Evolutionary conservation across 2,329 filamentous ascomycete genomes (phyloP), one percentile per base, ranked within the genome.

Genomic region (Phialocephala subalpina): DNA sequence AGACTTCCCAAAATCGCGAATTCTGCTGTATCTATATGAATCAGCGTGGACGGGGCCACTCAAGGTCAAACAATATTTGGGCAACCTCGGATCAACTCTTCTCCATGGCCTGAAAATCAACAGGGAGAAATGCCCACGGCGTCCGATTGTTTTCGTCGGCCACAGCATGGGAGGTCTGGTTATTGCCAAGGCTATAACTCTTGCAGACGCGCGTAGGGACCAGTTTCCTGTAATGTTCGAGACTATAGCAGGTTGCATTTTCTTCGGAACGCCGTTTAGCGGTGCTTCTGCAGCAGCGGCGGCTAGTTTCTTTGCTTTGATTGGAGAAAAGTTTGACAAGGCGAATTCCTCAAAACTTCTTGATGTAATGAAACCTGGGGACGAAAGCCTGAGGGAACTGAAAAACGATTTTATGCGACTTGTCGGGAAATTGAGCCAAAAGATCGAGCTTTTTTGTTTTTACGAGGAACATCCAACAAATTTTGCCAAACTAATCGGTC

Each of bases 351-450:
- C 45, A 49, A 49, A 49, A 27, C 22, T 49, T 9, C 45, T 49
- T 25, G 45, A 49, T 49, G 7, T 22, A 22, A 49, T 49, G 45
- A 49, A 49, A 20, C 45, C 45, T 25, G 45, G 20, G 20, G 22
- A 49, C 20, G 45, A 49, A 22, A 20, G 20, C 25, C 20, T 49
- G n/a, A 49, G 45, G 11, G 45, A 49, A 14, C 20, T 49, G n/a
- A 49, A 27, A 25, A 49, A 27, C 20, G 45, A 49, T 11, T 49
- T 49, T 49, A n/a, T 49, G 16, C 45, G 45, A 11, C 45, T 49
- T 49, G 45, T 49, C 11, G 45, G 45, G 20, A 49, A 49, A n/a
- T 49, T 49, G 45, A 49, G n/a, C 20, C 45, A 49, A 14, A 49
- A 49, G 45, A 49, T 49, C 11, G 45, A 49, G n/a, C 22, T 49